Evolutionary conservation across 129 eudicot species (phyloP).

Genomic region (Glebionis coronaria): DNA sequence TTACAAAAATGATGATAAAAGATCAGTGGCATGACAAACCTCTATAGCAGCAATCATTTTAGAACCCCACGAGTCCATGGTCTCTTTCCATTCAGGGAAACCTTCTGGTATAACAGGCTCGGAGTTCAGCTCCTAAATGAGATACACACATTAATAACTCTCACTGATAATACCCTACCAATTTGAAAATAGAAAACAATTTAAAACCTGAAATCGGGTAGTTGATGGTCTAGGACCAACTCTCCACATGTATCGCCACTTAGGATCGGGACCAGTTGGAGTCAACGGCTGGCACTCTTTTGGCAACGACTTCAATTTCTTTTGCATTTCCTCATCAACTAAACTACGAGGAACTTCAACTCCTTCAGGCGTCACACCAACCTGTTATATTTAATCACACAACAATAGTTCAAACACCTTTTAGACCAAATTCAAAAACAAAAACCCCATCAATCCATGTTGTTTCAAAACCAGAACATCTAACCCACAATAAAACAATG

Average conservation of each 20-base stretch:
- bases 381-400: slow-evolving; percentile 38
- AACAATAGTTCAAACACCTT: neutral
- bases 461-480: neutral
- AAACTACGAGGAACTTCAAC: slow-evolving; percentile 95
- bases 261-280: slow-evolving; percentile 90
- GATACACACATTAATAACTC: too few relatives aligned
- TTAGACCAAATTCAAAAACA: neutral
- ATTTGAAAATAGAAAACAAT: neutral
- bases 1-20: slow-evolving; percentile 1
- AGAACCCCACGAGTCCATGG: slow-evolving; percentile 92
- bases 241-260: slow-evolving; percentile 99
- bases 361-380: slow-evolving; percentile 99
- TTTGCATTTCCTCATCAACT: slow-evolving; percentile 84
- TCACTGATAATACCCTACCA: too few relatives aligned
- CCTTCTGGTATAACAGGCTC: slow-evolving; percentile 97
- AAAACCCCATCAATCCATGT: slow-evolving; percentile 1
- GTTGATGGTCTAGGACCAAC: slow-evolving; percentile 86
- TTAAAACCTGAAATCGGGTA: slow-evolving; percentile 74
- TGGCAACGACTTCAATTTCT: slow-evolving; percentile 69
- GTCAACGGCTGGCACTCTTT: slow-evolving; percentile 55
- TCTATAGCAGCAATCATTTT: slow-evolving; percentile 91
- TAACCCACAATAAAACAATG: too few relatives aligned
- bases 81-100: slow-evolving; percentile 90
- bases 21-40: slow-evolving; percentile 33
- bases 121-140: slow-evolving; percentile 69